A percentile compares a stretch with the other conserved stretches of the same genome.
Conservation (phyloP, 305 asterid genomes). For the Fraxinus albicans region DNA sequence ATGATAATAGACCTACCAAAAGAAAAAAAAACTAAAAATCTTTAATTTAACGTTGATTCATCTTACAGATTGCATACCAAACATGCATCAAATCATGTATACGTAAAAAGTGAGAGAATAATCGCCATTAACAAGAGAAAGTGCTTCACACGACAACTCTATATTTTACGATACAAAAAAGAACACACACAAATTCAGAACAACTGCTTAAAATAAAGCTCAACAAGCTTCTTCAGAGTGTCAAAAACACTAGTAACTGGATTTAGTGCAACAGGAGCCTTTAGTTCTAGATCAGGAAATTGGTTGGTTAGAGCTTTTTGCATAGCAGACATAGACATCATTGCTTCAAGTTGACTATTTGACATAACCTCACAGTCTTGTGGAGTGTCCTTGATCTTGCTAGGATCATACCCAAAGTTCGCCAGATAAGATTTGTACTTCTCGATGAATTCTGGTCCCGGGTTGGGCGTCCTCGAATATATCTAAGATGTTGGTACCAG, state of each 20-base stretch:
- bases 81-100: neutral
- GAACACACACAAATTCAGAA: neutral
- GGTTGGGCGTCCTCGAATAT: constrained; percentile 84
- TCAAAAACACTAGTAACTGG: constrained; percentile 82
- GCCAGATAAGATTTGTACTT: constrained; percentile 71
- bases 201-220: constrained; percentile 75
- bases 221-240: constrained; percentile 77
- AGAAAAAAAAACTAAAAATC: too few relatives aligned
- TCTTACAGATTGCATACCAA: neutral
- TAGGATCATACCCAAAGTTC: constrained; percentile 64
- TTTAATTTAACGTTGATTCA: neutral
- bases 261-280: constrained; percentile 42
- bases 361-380: constrained; percentile 88
- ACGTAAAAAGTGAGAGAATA: neutral
- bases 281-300: constrained; percentile 75
- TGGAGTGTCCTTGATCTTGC: constrained; percentile 81
- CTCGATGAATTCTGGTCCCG: constrained; percentile 71
- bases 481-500: constrained; percentile 42
- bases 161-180: neutral
- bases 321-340: constrained; percentile 93
- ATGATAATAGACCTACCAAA: neutral
- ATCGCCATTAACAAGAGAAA: neutral
- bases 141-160: neutral
- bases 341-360: constrained; percentile 67
- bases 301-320: constrained; percentile 76